Conservation (phyloP, 2,329 filamentous ascomycete species). For the Botrytis fragariae region DNA sequence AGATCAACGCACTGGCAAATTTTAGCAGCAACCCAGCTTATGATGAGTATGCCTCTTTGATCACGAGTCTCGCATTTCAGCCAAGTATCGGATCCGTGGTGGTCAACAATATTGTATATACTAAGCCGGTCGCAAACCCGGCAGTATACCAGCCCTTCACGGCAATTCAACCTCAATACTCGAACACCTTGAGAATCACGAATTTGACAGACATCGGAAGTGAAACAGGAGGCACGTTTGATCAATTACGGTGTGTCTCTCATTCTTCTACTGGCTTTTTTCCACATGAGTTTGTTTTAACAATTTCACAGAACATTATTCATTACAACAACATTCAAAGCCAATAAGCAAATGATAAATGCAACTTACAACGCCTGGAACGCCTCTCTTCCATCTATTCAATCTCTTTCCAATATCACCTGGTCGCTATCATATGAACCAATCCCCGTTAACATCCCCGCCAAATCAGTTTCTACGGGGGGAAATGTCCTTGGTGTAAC, state of each 20-base stretch:
- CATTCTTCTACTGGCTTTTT: background rate
- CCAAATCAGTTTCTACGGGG: background rate
- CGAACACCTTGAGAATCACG: background rate
- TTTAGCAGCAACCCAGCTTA: background rate
- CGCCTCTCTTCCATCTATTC: background rate
- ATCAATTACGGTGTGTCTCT: background rate
- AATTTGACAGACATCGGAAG: background rate
- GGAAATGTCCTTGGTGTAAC: conserved; percentile 15
- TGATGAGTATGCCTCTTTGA: conserved; percentile 10
- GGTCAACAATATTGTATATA: background rate
- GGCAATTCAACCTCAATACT: conserved; percentile 16
- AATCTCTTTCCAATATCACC: background rate
- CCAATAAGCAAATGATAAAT: background rate
- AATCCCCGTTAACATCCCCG: background rate
- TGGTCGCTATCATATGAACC: conserved; percentile 9
- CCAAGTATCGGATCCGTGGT: background rate
- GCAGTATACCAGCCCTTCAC: conserved; percentile 12
- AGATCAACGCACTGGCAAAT: conserved; percentile 2
- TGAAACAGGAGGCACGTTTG: background rate
- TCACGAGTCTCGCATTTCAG: conserved; percentile 3
- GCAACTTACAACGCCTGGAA: background rate
- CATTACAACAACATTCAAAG: conserved; percentile 3
- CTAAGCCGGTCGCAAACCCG: conserved; percentile 4
- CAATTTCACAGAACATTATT: background rate
- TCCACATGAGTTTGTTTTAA: background rate